Base-by-base conservation (phyloP, 495 filamentous ascomycete species). In the Hypoxylon rickii region DNA sequence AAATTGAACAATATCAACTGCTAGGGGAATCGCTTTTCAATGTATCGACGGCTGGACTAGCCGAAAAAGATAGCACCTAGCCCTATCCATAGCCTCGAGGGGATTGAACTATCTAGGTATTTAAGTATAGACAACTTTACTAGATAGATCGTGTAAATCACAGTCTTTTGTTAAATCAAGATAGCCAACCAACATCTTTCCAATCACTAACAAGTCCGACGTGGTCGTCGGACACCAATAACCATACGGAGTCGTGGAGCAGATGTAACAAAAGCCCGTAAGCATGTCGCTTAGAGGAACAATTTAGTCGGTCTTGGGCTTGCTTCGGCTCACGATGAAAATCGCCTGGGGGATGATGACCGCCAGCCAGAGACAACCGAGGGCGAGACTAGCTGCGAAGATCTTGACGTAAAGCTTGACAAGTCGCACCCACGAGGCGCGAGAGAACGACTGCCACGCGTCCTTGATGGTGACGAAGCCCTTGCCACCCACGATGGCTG, bases 381-480 rank as follows among this genome's bases (percentile, higher is more conserved):
- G 76, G 7, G 74, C 76, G 17, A 83, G 47, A 37, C 52, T 43
- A 36, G 71, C 58, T 19, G 44, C 49, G 41, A 73, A 64, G 38
- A 86, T 75, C 82, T 92, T 92, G 65, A 70, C 71, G 39, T 88
- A 83, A 8, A 91, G 76, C 76, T 85, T 85, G 55, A 84, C 67
- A 51, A 91, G 78, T 15, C 89, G 78, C 18, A 83, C 70, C 58
- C 87, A 83, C 44, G 85, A 83, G 47, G 79, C 71, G 60, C 82
- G 78, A 61, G 84, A 79, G 64, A 95, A 88, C 19, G 80, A 87
- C 40, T 71, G 78, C 84, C 89, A 86, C 0, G 89, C 89, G 58
- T 90, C 87, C 21, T 79, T 66, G 66, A 92, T 78, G 37, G 82
- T 81, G 46, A 88, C 76, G 55, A 77, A 80, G 61, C 88, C 86